phyloP scores from a whole-genome alignment of 176 grass and related monocot genomes.

The Aegilops speltoides region DNA sequence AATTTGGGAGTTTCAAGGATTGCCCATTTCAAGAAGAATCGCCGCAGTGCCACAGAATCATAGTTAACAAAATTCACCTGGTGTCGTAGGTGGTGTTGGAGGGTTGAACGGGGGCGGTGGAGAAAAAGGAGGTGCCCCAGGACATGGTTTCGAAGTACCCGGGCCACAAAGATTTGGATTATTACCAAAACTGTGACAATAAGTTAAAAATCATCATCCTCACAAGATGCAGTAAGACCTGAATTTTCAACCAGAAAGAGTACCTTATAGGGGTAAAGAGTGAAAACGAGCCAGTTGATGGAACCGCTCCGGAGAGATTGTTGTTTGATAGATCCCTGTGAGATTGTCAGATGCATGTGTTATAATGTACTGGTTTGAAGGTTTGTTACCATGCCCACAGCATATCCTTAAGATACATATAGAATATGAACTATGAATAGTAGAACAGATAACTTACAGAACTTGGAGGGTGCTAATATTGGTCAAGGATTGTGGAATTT shows the following conservation, averaged over 20 bases:
- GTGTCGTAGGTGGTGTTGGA: conserved; percentile 31
- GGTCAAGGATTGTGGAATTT: conserved; percentile 60
- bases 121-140: conserved; percentile 69
- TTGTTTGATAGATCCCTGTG: conserved; percentile 85
- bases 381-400: conserved; percentile 5
- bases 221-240: conserved; percentile 16
- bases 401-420: not conserved
- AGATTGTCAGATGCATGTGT: conserved; percentile 22
- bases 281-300: conserved; percentile 71
- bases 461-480: conserved; percentile 65
- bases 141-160: conserved; percentile 58
- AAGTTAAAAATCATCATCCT: not conserved
- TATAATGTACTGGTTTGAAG: not conserved
- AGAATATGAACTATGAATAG: not conserved
- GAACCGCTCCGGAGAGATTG: conserved; percentile 64
- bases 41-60: not conserved
- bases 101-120: conserved; percentile 69
- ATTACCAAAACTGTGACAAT: conserved; percentile 70
- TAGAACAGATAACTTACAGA: conserved; percentile 65
- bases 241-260: conserved; percentile 10
- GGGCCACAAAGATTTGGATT: conserved; percentile 72
- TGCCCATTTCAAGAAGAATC: conserved; percentile 10
- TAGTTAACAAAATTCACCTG: conserved; percentile 36
- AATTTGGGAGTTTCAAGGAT: not conserved
- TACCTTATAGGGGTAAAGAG: conserved; percentile 88